phyloP scores from a whole-genome alignment of 768 basidiomycete genomes.

The Polyporus arcularius region DNA sequence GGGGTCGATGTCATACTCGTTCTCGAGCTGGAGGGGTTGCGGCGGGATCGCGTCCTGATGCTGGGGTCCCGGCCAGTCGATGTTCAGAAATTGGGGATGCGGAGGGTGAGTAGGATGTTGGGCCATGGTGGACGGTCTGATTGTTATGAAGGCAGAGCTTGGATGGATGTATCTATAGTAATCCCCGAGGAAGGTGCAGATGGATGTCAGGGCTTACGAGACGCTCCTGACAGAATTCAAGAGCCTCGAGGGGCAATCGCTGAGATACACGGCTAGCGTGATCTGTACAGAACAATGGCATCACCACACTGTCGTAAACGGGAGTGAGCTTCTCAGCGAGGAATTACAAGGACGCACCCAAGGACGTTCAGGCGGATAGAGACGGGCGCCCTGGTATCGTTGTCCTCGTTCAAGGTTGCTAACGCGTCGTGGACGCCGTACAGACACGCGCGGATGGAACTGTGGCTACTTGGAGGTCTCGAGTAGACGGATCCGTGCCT shows the following conservation, averaged over 20 bases:
- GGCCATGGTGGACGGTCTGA: background rate
- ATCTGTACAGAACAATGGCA: constrained; percentile 1
- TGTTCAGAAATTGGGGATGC: constrained; percentile 18
- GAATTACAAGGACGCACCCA: too few species aligned
- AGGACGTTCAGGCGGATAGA: too few species aligned
- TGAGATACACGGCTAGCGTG: constrained; percentile 5
- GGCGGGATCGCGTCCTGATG: constrained; percentile 4
- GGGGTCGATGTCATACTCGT: constrained; percentile 26
- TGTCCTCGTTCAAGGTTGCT: too few species aligned
- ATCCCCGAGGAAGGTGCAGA: background rate
- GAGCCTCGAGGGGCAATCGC: constrained; percentile 3
- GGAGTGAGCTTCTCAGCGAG: too few species aligned
- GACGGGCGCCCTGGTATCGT: too few species aligned
- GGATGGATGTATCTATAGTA: background rate
- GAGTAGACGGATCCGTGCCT: too few species aligned
- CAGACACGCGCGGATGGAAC: too few species aligned
- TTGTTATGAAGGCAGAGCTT: background rate
- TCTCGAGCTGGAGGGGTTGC: constrained; percentile 21
- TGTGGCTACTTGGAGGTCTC: too few species aligned
- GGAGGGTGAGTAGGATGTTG: constrained; percentile 12
- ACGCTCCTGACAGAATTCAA: background rate
- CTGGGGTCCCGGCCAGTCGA: constrained; percentile 11
- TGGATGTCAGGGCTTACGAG: background rate
- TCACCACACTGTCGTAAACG: too few species aligned
- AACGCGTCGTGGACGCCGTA: too few species aligned